Evolutionary conservation across 352 stramenopile species (phyloP), one percentile per base, ranked within the genome.

Genomic region (Phytophthora cactorum): DNA sequence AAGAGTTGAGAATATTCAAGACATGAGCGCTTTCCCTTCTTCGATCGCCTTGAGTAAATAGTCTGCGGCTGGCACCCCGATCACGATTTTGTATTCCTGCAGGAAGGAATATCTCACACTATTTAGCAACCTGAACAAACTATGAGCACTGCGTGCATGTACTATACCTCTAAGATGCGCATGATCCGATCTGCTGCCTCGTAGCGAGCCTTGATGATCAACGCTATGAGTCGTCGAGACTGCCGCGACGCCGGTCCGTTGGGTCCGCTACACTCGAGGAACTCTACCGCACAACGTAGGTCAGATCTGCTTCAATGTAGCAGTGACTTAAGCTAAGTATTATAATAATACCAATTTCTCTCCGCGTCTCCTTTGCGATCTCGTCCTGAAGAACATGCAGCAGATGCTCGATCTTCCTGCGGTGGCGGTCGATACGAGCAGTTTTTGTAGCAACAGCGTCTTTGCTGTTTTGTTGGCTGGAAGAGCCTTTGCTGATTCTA

Each of bases 101-200:
- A 68, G 11, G 28, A 46, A 59, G 1, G n/a, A 41, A 6, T 10
- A 50, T 14, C 7, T 11, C 7, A 53, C 17, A 8, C 36, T 58
- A 32, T 7, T 4, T 5, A 10, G 31, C 22, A 22, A 22, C 22
- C 22, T 38, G 11, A 43, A 15, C 14, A 27, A 38, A 2, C 3
- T 52, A 22, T 41, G 25, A 44, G 50, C 17, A 31, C 22, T 63
- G 2, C 4, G 31, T 52, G 27, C 28, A 49, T 38, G n/a, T 43
- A 39, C 34, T 39, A 12, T 49, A 92, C 83, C 78, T 92, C 80
- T 17, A 92, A 75, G 38, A 92, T 91, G 5, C 82, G 77, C 84
- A 92, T 92, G 63, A 91, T 81, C n/a, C 82, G 75, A 56, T 92
- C 82, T 22, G 82, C 79, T 36, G 84, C 70, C 55, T 91, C 84